Evolutionary conservation across 345 rosid species (phyloP).

Genomic region (Rhodamnia rubescens): DNA sequence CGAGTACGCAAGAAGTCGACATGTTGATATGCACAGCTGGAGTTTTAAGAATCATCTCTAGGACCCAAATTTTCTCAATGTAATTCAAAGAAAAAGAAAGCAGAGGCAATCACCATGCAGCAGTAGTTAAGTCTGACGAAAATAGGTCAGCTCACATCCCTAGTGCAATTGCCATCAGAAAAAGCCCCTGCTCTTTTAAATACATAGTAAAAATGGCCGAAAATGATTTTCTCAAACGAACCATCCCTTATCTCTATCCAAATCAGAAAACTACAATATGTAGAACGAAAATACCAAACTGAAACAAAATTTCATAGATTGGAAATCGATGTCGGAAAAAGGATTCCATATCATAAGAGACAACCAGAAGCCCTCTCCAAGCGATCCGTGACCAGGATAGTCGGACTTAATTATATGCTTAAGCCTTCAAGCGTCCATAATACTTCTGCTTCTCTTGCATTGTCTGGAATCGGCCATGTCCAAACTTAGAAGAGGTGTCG

Average conservation of each 20-base stretch:
- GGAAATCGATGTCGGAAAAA: neutral
- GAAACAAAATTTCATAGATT: neutral
- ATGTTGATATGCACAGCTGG: too few species aligned
- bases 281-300: neutral
- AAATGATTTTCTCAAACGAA: neutral
- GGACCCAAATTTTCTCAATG: neutral
- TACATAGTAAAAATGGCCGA: neutral
- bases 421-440: slow-evolving; percentile 52
- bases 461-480: slow-evolving; percentile 75
- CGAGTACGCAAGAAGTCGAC: too few species aligned
- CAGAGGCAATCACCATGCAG: neutral
- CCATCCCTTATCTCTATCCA: neutral
- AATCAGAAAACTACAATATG: neutral
- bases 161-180: neutral
- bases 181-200: neutral
- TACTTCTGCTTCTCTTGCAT: slow-evolving; percentile 49
- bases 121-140: neutral
- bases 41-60: neutral
- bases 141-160: neutral
- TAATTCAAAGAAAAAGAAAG: neutral
- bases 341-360: neutral
- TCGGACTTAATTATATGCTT: neutral
- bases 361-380: neutral
- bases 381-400: neutral
- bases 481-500: slow-evolving; percentile 47